phyloP scores from a whole-genome alignment of 768 basidiomycete species.

The Tricholoma terreum region DNA sequence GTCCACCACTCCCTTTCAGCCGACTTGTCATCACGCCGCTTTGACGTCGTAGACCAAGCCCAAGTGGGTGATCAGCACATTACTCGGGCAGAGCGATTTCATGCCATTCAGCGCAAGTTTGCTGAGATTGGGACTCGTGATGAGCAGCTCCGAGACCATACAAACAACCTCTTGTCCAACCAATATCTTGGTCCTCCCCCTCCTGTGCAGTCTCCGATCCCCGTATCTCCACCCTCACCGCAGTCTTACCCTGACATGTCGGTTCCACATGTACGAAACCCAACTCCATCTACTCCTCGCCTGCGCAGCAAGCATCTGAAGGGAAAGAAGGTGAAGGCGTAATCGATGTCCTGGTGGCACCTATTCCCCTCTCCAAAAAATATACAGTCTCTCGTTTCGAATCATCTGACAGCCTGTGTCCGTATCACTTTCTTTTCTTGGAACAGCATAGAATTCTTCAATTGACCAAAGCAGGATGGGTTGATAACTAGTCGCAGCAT shows the following conservation, averaged over 20 bases:
- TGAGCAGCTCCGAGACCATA: background rate
- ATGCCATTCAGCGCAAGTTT: conserved; percentile 4
- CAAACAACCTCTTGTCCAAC: background rate
- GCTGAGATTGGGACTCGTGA: background rate
- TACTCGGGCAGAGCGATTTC: conserved; percentile 9
- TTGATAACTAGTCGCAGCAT: no score
- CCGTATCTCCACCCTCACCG: background rate
- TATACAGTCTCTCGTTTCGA: background rate
- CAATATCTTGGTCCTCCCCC: background rate
- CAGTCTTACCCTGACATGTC: background rate
- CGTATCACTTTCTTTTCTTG: no score
- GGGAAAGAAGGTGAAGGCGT: background rate
- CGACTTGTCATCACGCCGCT: background rate
- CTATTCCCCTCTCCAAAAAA: background rate
- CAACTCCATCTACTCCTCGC: background rate
- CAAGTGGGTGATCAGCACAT: background rate
- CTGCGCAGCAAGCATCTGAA: background rate
- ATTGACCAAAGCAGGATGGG: no score
- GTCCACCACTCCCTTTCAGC: conserved; percentile 8
- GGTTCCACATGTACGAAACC: background rate
- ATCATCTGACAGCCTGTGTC: no score
- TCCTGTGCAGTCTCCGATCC: background rate
- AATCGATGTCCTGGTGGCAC: background rate
- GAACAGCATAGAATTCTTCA: no score
- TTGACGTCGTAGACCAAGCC: background rate